Base-by-base conservation (phyloP, 352 stramenopile species). In the Bremia lactucae region DNA sequence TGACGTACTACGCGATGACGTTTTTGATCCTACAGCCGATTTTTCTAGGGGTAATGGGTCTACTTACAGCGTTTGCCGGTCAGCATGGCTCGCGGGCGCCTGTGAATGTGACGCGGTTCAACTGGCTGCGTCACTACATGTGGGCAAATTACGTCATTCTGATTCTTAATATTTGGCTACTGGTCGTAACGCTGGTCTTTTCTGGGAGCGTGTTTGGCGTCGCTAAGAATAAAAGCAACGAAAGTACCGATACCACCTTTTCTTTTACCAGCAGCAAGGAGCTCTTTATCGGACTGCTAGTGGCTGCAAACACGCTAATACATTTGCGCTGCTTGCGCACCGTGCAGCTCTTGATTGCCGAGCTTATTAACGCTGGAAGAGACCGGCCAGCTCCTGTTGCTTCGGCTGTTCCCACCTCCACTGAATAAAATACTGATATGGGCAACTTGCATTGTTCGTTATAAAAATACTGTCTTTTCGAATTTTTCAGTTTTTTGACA, bases 11-110 rank as follows among this genome's bases (percentile, higher is more conserved):
- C 54, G 39, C 68, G 10, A 59, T 39, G 16, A 84, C 75, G 26
- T 76, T 84, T 35, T 55, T 87, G 54, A 86, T 87, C 47, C 29
- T 84, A 33, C 75, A 87, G 51, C 75, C 75, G 20, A 82, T 86
- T 40, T 46, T 84, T 26, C 37, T 86, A n/a, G 70, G 70, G 16
- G 58, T 60, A 20, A 14, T 77, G 20, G 75, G 75, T 41, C 42
- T 86, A 21, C 22, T 79, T 35, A 85, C 75, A 34, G 70, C 56
- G 21, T 78, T 87, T 37, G 52, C 84, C 10, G 75, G 75, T 10
- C 82, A 74, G 59, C 68, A 74, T 36, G 69, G 72, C 23, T 59
- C 70, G 13, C 68, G 75, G 0, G 35, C 68, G 15, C 75, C 75
- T n/a, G 65, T 87, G 33, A 72, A 78, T 39, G 24, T 59, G 16